Conservation (phyloP, 1,284 basidiomycete genomes). For the Pseudomicrostroma phylloplanum region DNA sequence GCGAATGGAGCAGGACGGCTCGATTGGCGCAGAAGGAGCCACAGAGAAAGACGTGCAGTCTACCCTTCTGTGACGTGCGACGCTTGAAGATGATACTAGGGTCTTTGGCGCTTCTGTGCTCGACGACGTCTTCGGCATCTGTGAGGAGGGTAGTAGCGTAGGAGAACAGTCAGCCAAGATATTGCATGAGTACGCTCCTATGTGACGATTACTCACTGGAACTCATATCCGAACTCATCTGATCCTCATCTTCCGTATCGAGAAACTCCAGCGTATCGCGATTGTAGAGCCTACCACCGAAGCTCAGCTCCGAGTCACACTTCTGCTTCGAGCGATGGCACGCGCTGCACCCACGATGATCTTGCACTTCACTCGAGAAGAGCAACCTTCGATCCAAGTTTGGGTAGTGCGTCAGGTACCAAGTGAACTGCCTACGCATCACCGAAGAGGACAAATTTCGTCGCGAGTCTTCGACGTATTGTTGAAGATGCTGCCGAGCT, state of each 20-base stretch:
- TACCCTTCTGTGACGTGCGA: background rate
- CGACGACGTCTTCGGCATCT: slow-evolving; percentile 16
- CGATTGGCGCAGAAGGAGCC: slow-evolving; percentile 22
- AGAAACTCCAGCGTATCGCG: slow-evolving; percentile 16
- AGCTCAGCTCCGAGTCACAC: slow-evolving; percentile 15
- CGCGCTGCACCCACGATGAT: slow-evolving; percentile 21
- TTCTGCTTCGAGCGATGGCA: slow-evolving; percentile 25
- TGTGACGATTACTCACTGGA: slow-evolving; percentile 6
- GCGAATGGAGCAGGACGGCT: slow-evolving; percentile 19
- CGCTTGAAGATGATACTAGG: slow-evolving; percentile 8
- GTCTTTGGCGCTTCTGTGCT: slow-evolving; percentile 11
- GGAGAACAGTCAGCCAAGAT: background rate
- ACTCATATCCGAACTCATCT: background rate
- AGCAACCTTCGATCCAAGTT: slow-evolving; percentile 16
- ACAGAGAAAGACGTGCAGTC: slow-evolving; percentile 16
- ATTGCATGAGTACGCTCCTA: background rate
- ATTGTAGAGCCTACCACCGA: slow-evolving; percentile 23
- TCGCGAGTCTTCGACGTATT: background rate
- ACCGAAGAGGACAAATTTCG: slow-evolving; percentile 15
- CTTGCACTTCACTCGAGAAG: slow-evolving; percentile 19
- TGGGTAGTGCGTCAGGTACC: slow-evolving; percentile 28
- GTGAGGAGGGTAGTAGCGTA: slow-evolving; percentile 5
- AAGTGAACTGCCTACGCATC: slow-evolving; percentile 29
- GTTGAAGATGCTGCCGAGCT: background rate
- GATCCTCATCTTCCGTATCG: slow-evolving; percentile 9